phyloP scores from a whole-genome alignment of 1,284 basidiomycete species.

The Lentinula novae-zelandiae region DNA sequence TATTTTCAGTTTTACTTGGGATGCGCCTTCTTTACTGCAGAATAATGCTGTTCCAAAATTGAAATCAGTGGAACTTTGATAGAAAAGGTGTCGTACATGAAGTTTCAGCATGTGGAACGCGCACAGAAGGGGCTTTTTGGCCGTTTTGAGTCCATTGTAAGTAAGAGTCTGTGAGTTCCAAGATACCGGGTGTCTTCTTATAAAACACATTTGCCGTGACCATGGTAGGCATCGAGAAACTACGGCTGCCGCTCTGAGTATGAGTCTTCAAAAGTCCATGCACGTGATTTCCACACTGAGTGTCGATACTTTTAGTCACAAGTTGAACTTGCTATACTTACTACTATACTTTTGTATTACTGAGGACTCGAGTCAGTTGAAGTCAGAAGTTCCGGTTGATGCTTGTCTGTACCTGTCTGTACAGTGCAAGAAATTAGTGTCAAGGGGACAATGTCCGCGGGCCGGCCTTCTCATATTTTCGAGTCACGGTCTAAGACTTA shows the following conservation, averaged over 20 bases:
- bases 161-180: slow-evolving; percentile 64
- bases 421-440: no score
- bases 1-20: slow-evolving; percentile 73
- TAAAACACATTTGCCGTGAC: slow-evolving; percentile 72
- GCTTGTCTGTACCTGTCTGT: no score
- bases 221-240: slow-evolving; percentile 38
- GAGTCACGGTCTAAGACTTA: background rate
- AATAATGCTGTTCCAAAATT: slow-evolving; percentile 55
- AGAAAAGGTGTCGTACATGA: slow-evolving; percentile 46
- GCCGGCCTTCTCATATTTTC: background rate
- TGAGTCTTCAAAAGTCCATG: background rate
- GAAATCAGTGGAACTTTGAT: slow-evolving; percentile 5
- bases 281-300: background rate
- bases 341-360: no score
- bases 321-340: no score
- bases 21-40: slow-evolving; percentile 76
- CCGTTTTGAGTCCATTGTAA: slow-evolving; percentile 75
- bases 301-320: no score
- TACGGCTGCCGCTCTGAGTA: no score
- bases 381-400: no score
- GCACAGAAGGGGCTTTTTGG: slow-evolving; percentile 54
- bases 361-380: no score
- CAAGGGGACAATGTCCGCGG: background rate
- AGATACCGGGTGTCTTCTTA: slow-evolving; percentile 72
- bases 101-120: slow-evolving; percentile 56